Conservation (phyloP, 352 stramenopile genomes). For the Paralagenidium karlingii region DNA sequence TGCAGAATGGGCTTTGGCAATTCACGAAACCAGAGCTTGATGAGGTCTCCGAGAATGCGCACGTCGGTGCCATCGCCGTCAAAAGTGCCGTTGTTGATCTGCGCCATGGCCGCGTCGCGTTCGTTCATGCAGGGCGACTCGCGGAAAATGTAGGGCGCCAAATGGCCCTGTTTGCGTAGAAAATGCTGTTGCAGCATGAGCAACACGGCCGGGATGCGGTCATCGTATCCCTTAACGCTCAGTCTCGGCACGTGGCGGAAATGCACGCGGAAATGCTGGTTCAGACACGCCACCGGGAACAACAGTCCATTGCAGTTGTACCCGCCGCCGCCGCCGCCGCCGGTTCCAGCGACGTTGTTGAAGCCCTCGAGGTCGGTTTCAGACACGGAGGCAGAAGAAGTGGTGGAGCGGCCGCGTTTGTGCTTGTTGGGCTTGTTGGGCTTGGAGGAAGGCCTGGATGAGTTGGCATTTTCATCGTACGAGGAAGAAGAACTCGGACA, state of each 20-base stretch:
- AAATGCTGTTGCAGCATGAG: slow-evolving; percentile 82
- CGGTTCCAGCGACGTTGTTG: no score
- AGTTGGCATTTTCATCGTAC: neutral
- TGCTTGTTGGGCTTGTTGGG: neutral
- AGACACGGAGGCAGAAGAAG: no score
- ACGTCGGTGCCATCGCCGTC: slow-evolving; percentile 47
- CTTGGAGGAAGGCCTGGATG: neutral
- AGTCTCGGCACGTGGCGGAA: slow-evolving; percentile 62
- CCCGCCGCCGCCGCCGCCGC: no score
- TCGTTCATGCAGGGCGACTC: slow-evolving; percentile 81
- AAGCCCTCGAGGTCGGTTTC: no score
- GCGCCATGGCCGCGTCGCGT: slow-evolving; percentile 62
- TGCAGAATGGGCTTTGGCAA: slow-evolving; percentile 75
- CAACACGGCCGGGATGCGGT: slow-evolving; percentile 73
- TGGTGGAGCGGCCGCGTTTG: no score
- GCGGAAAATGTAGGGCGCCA: slow-evolving; percentile 76
- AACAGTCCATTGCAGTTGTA: no score
- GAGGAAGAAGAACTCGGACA: neutral
- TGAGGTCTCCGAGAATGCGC: slow-evolving; percentile 75
- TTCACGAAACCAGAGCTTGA: slow-evolving; percentile 86
- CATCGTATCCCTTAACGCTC: slow-evolving; percentile 44
- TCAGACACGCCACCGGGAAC: slow-evolving; percentile 42
- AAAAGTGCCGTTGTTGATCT: slow-evolving; percentile 78
- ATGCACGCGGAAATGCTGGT: slow-evolving; percentile 78
- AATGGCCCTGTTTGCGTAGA: slow-evolving; percentile 38